Evolutionary conservation across 2,329 filamentous ascomycete genomes (phyloP).

Genomic region (Dactylellina sp.): DNA sequence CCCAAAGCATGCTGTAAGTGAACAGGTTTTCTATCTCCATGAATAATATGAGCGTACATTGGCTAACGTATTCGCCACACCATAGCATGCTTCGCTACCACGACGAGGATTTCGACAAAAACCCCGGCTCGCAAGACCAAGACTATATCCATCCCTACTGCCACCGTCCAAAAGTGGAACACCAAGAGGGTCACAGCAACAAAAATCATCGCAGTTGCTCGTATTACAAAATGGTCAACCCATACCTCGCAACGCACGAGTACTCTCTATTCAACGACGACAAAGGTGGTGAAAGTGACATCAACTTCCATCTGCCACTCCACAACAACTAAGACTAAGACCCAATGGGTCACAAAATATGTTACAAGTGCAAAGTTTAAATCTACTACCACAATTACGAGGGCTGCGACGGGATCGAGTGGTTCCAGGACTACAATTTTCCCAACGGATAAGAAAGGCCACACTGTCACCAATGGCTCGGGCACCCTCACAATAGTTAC

Average conservation of each 20-base stretch:
- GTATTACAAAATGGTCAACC: slow-evolving; percentile 10
- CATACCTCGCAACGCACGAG: neutral
- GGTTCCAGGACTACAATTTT: neutral
- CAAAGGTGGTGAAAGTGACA: slow-evolving; percentile 10
- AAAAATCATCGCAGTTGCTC: slow-evolving; percentile 11
- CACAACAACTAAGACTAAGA: slow-evolving; percentile 12
- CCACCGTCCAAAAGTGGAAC: slow-evolving; percentile 4
- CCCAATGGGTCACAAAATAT: neutral
- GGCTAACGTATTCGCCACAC: no score
- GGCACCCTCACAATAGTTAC: neutral
- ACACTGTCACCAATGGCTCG: neutral
- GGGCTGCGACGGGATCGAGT: neutral
- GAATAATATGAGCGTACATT: no score
- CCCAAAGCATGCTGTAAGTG: slow-evolving; percentile 19
- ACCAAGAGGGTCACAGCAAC: slow-evolving; percentile 14
- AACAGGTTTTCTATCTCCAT: no score
- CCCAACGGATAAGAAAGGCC: neutral
- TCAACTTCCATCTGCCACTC: slow-evolving; percentile 1
- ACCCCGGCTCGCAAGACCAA: slow-evolving; percentile 4
- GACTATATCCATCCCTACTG: slow-evolving; percentile 6
- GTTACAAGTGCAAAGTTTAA: neutral
- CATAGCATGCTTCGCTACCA: slow-evolving; percentile 13
- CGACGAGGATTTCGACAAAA: slow-evolving; percentile 1
- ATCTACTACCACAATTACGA: neutral
- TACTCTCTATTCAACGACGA: slow-evolving; percentile 5